phyloP scores from a whole-genome alignment of 305 asterid species.

The Salvia sclarea region DNA sequence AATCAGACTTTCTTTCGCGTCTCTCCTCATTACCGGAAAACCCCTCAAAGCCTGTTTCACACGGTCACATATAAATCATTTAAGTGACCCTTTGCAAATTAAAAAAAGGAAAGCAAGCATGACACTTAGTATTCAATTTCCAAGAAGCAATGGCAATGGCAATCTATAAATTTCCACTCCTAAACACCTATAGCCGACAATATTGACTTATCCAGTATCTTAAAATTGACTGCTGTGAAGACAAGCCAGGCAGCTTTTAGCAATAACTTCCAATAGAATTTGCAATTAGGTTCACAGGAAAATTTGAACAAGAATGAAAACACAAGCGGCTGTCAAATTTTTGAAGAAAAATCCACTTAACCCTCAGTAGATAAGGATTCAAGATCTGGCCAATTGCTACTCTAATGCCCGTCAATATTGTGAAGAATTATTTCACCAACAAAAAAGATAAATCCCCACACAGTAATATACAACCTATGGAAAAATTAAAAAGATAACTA shows the following conservation, averaged over 20 bases:
- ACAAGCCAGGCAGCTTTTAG: slow-evolving; percentile 1
- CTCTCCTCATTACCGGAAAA: slow-evolving; percentile 74
- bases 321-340: background rate
- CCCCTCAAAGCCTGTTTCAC: slow-evolving; percentile 71
- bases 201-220: background rate
- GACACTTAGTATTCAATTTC: slow-evolving; percentile 4
- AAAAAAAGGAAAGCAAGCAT: slow-evolving; percentile 14
- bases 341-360: slow-evolving; percentile 2
- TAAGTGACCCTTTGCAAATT: background rate
- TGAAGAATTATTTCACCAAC: background rate
- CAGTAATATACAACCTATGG: background rate
- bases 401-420: background rate
- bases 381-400: background rate
- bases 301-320: background rate
- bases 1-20: slow-evolving; percentile 79
- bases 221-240: slow-evolving; percentile 13
- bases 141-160: slow-evolving; percentile 9
- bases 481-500: background rate
- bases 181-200: background rate
- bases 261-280: slow-evolving; percentile 1
- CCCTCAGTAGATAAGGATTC: background rate
- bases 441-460: background rate
- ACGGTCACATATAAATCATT: slow-evolving; percentile 18
- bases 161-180: background rate
- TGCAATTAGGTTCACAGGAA: background rate